A percentile compares a stretch with the other conserved stretches of the same genome.
phyloP scores from a whole-genome alignment of 441 rosid species.

The Erodium chrysanthum region DNA sequence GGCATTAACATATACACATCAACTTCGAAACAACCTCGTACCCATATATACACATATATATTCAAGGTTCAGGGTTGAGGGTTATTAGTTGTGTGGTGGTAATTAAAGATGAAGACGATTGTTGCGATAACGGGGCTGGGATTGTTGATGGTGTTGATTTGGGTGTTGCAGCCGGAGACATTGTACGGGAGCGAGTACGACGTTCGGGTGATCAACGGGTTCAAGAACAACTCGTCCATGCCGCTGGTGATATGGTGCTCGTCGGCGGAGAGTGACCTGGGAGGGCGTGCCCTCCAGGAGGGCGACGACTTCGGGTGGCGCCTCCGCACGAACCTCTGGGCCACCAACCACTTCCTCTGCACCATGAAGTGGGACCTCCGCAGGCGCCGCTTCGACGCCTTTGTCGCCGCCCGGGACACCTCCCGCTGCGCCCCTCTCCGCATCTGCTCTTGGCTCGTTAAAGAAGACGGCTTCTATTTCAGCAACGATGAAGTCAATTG shows the following conservation, averaged over 20 bases:
- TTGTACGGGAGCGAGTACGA: slow-evolving; percentile 21
- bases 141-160: background rate
- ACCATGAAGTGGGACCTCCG: slow-evolving; percentile 60
- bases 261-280: slow-evolving; percentile 47
- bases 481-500: slow-evolving; percentile 67
- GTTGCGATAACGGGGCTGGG: background rate
- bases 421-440: slow-evolving; percentile 40
- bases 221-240: slow-evolving; percentile 65
- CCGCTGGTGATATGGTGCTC: slow-evolving; percentile 81
- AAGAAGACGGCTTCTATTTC: slow-evolving; percentile 75
- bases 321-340: slow-evolving; percentile 39
- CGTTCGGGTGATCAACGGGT: slow-evolving; percentile 73
- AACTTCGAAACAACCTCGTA: too few species aligned
- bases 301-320: slow-evolving; percentile 79
- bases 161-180: background rate
- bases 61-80: too few species aligned
- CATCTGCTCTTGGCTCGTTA: slow-evolving; percentile 79
- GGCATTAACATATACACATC: too few species aligned
- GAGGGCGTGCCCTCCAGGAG: slow-evolving; percentile 84
- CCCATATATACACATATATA: too few species aligned
- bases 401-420: slow-evolving; percentile 43
- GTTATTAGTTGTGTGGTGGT: too few species aligned
- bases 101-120: background rate
- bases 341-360: slow-evolving; percentile 33
- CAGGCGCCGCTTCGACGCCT: slow-evolving; percentile 51